Conservation (phyloP, 2,329 filamentous ascomycete genomes). For the Gremmenia infestans region DNA sequence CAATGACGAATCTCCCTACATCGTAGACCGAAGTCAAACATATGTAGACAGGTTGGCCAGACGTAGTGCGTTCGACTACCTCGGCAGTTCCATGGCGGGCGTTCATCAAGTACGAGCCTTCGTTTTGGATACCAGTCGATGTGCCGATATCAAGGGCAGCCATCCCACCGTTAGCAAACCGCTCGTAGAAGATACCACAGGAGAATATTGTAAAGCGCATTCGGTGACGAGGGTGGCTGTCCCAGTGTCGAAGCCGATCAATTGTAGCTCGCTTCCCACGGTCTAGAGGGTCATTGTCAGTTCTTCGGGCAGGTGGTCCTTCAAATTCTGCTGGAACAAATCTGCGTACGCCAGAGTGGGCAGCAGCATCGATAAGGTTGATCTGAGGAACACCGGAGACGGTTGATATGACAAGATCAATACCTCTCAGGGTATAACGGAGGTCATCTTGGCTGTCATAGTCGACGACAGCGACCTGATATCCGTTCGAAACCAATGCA, state of each 20-base stretch:
- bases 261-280: constrained; percentile 54
- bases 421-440: constrained; percentile 61
- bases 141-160: constrained; percentile 52
- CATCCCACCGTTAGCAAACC: constrained; percentile 65
- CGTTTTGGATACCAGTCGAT: constrained; percentile 45
- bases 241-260: constrained; percentile 50
- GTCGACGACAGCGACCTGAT: constrained; percentile 65
- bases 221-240: constrained; percentile 38
- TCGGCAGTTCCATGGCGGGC: constrained; percentile 53
- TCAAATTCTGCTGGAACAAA: constrained; percentile 77
- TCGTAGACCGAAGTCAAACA: constrained; percentile 67
- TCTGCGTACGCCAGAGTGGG: constrained; percentile 56
- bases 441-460: constrained; percentile 56
- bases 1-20: constrained; percentile 64
- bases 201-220: constrained; percentile 68
- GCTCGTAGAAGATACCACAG: constrained; percentile 72
- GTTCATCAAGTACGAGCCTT: constrained; percentile 64
- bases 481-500: constrained; percentile 36
- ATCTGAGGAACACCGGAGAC: constrained; percentile 62
- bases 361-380: constrained; percentile 67
- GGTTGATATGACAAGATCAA: constrained; percentile 72
- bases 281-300: constrained; percentile 54
- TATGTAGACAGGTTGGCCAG: constrained; percentile 48
- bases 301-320: constrained; percentile 53
- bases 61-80: constrained; percentile 50